These are phyloP conservation scores for Salpingoeca rosetta DNA, from an alignment of 78 protist genomes.

Conservation along the genomic window DNA sequence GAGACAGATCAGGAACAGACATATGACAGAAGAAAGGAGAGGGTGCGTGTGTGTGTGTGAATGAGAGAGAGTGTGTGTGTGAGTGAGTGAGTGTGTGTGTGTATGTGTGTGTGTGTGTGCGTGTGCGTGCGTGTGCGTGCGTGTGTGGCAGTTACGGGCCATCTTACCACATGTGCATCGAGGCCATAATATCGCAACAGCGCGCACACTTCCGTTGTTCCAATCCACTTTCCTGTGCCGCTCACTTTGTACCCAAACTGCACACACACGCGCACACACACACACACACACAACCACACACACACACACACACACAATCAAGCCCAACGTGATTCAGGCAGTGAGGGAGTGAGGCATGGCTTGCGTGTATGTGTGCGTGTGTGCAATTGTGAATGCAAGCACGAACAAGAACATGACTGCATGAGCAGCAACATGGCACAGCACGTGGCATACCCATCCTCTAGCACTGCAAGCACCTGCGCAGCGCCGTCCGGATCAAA, in stretches of 20 bases:
- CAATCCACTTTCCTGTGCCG: no score
- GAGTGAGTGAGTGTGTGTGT: neutral
- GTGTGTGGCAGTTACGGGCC: neutral
- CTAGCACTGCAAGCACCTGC: neutral
- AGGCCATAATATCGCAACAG: neutral
- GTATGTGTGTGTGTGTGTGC: neutral
- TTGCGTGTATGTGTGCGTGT: neutral
- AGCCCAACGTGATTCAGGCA: constrained; percentile 45
- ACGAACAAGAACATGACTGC: constrained; percentile 82
- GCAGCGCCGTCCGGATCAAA: neutral
- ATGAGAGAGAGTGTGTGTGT: neutral
- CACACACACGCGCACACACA: neutral
- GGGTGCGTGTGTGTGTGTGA: neutral
- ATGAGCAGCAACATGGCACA: constrained; percentile 85
- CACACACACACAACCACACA: neutral
- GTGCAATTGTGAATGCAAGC: constrained; percentile 21
- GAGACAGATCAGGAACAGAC: no score
- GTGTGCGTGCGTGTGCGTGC: neutral
- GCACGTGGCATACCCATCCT: neutral
- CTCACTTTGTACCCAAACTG: no score
- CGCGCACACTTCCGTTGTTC: neutral
- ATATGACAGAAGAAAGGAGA: no score
- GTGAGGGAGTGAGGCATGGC: neutral
- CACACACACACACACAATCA: constrained; percentile 58
- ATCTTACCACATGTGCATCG: neutral